Evolutionary conservation across 1,284 basidiomycete species (phyloP).

Genomic region (Agroathelia rolfsii): DNA sequence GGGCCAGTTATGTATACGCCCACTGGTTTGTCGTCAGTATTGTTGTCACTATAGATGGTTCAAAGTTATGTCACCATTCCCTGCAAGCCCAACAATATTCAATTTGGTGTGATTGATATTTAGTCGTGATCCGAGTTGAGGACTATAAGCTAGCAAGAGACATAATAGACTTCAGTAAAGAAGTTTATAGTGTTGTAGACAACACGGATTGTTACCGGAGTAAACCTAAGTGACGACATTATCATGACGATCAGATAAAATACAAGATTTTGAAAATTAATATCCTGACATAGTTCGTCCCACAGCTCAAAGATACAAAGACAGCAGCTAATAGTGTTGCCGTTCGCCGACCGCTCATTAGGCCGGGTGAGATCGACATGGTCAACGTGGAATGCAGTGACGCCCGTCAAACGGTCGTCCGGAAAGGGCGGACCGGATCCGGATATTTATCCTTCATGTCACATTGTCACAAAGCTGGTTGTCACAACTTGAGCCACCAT

Average conservation of each 20-base stretch:
- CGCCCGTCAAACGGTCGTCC: too few relatives aligned
- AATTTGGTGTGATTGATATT: slow-evolving; percentile 64
- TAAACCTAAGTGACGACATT: slow-evolving; percentile 29
- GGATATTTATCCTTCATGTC: too few relatives aligned
- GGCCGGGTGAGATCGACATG: slow-evolving; percentile 21
- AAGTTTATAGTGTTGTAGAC: slow-evolving; percentile 2
- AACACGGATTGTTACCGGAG: slow-evolving; percentile 41
- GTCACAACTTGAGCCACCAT: too few relatives aligned
- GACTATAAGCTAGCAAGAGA: slow-evolving; percentile 55
- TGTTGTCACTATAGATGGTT: slow-evolving; percentile 2
- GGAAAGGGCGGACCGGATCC: too few relatives aligned
- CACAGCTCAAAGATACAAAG: slow-evolving; percentile 50
- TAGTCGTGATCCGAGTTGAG: slow-evolving; percentile 66
- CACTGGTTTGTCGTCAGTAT: slow-evolving; percentile 27
- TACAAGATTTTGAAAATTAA: slow-evolving; percentile 1
- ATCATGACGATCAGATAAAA: slow-evolving; percentile 3
- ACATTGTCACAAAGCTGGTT: too few relatives aligned
- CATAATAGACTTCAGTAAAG: slow-evolving; percentile 5
- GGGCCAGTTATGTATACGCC: slow-evolving; percentile 52
- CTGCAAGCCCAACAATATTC: slow-evolving; percentile 64
- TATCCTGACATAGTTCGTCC: slow-evolving; percentile 68
- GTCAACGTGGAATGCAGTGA: too few relatives aligned
- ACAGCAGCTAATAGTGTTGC: slow-evolving; percentile 42
- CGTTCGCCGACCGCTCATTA: slow-evolving; percentile 32
- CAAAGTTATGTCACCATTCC: slow-evolving; percentile 39